A percentile compares a stretch with the other conserved stretches of the same genome.
These are phyloP conservation scores for Scedosporium dehoogii DNA, from an alignment of 2,329 filamentous ascomycete genomes.

Conservation along the genomic window DNA sequence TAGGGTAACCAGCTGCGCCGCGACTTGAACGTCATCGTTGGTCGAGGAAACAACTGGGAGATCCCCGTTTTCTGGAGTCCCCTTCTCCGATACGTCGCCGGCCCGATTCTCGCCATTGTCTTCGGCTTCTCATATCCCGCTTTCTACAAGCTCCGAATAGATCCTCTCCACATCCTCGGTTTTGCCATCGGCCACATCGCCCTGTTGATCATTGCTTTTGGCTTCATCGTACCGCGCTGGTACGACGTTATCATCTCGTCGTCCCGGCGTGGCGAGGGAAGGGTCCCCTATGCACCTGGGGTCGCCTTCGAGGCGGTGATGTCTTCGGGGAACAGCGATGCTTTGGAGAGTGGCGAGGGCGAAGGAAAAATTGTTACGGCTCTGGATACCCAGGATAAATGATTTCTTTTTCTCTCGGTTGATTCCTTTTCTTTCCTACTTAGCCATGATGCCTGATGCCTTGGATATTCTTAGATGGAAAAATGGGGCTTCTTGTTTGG, in stretches of 20 bases:
- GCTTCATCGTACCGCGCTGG: constrained; percentile 42
- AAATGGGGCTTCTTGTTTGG: no score
- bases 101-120: constrained; percentile 39
- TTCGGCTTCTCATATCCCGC: constrained; percentile 41
- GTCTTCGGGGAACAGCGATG: background rate
- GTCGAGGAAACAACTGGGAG: constrained; percentile 43
- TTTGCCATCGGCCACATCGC: constrained; percentile 37
- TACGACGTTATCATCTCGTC: constrained; percentile 42
- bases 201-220: constrained; percentile 34
- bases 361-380: background rate
- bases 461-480: background rate
- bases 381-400: background rate
- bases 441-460: background rate
- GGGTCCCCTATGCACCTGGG: constrained; percentile 15
- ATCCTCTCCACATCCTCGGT: constrained; percentile 39
- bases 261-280: constrained; percentile 34
- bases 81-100: constrained; percentile 38
- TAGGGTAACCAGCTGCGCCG: constrained; percentile 45
- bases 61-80: constrained; percentile 42
- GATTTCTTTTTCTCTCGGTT: background rate
- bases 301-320: background rate
- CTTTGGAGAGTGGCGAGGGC: background rate
- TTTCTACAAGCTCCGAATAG: constrained; percentile 35
- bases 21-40: constrained; percentile 45
- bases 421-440: background rate